Evolutionary conservation across 2,329 filamentous ascomycete species (phyloP).

Genomic region (Penicillium sp.): DNA sequence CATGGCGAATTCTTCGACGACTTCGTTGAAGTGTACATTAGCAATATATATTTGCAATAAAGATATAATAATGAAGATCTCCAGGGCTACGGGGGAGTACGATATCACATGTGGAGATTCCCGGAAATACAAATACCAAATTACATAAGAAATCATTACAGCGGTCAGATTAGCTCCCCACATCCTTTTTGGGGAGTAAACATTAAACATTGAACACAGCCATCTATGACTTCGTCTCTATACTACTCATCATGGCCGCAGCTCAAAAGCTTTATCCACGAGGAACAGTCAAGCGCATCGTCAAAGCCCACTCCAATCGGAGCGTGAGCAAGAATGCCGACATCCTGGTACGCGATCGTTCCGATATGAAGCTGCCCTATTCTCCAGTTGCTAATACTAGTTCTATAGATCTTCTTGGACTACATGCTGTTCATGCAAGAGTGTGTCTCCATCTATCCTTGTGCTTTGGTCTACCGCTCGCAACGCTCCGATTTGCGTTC

Average conservation of each 20-base stretch:
- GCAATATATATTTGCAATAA: background rate
- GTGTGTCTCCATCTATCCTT: conserved; percentile 38
- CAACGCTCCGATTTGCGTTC: background rate
- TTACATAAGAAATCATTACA: conserved; percentile 2
- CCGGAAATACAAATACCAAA: background rate
- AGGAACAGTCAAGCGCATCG: conserved; percentile 79
- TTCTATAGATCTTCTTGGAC: conserved; percentile 71
- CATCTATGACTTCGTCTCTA: background rate
- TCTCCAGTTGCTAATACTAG: background rate
- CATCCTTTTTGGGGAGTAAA: background rate
- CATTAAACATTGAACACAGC: background rate
- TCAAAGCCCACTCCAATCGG: conserved; percentile 82
- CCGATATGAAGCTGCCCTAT: background rate
- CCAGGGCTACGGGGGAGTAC: background rate
- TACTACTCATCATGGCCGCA: conserved; percentile 52
- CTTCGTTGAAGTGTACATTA: conserved; percentile 1
- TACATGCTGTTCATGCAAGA: conserved; percentile 77
- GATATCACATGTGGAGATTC: background rate
- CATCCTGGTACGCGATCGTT: conserved; percentile 61
- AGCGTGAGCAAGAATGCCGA: conserved; percentile 82
- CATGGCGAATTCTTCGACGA: conserved; percentile 31
- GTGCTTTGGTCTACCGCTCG: background rate
- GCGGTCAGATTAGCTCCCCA: background rate
- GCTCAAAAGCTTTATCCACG: conserved; percentile 78
- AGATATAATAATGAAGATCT: background rate